Percentiles rank a stretch among this genome's conserved stretches.
These are phyloP conservation scores for Aciculosporium take DNA, from an alignment of 2,329 filamentous ascomycete species.

Conservation along the genomic window DNA sequence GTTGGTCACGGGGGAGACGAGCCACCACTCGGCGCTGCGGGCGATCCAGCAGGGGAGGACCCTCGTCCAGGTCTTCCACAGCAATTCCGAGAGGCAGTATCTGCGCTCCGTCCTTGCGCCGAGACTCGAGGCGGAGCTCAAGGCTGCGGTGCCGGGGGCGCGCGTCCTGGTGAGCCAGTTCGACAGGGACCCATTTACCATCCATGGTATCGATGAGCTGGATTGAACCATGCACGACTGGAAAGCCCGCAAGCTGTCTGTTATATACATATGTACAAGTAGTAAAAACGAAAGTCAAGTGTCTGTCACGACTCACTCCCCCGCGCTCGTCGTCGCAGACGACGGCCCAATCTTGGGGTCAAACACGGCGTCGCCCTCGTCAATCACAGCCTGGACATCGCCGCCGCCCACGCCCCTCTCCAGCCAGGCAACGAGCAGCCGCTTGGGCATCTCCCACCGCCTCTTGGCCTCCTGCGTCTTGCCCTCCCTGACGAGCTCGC, in stretches of 20 bases:
- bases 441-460: slow-evolving; percentile 40
- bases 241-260: neutral
- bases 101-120: slow-evolving; percentile 55
- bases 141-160: slow-evolving; percentile 32
- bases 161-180: slow-evolving; percentile 60
- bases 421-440: slow-evolving; percentile 38
- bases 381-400: slow-evolving; percentile 38
- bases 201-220: slow-evolving; percentile 40
- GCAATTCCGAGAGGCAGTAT: slow-evolving; percentile 81
- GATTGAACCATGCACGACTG: slow-evolving; percentile 5
- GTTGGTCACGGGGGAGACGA: slow-evolving; percentile 83
- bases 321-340: neutral
- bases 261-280: neutral
- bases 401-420: slow-evolving; percentile 38
- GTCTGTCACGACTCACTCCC: slow-evolving; percentile 4
- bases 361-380: slow-evolving; percentile 39
- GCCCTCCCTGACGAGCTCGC: slow-evolving; percentile 43
- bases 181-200: slow-evolving; percentile 80
- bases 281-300: neutral
- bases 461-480: slow-evolving; percentile 44
- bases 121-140: slow-evolving; percentile 47
- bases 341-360: slow-evolving; percentile 7
- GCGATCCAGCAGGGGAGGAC: slow-evolving; percentile 72
- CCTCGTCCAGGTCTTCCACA: slow-evolving; percentile 80
- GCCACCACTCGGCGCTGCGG: slow-evolving; percentile 79